Conservation (phyloP, 2,329 filamentous ascomycete species). For the Cryphonectria radicalis region DNA sequence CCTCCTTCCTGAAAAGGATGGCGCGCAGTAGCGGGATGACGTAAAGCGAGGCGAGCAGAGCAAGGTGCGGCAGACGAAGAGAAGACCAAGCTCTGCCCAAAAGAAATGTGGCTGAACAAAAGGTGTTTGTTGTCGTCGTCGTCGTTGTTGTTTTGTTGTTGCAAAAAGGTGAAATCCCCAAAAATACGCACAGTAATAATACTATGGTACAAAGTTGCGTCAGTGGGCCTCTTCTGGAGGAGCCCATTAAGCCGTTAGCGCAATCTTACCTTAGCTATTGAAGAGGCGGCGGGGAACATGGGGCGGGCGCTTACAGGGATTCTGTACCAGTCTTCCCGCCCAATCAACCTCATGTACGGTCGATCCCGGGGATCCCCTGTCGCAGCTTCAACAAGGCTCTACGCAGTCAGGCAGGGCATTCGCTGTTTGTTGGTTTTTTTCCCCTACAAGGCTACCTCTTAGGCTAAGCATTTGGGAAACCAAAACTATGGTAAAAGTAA, state of each 20-base stretch:
- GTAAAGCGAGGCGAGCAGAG: not conserved
- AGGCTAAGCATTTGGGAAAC: not conserved
- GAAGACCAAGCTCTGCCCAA: not conserved
- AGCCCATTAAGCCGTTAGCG: slow-evolving; percentile 1
- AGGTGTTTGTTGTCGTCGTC: not conserved
- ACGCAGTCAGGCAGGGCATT: not conserved
- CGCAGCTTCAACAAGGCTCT: not conserved
- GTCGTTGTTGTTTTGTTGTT: not conserved
- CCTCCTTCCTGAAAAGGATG: not conserved
- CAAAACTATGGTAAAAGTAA: no score
- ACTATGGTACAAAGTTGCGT: not conserved
- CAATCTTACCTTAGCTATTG: not conserved
- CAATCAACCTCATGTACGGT: slow-evolving; percentile 10
- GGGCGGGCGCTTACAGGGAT: slow-evolving; percentile 24
- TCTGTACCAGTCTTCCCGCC: not conserved
- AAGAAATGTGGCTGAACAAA: not conserved
- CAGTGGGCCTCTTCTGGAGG: not conserved
- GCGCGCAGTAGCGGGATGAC: not conserved
- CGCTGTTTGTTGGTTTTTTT: not conserved
- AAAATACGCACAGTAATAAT: not conserved
- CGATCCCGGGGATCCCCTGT: not conserved
- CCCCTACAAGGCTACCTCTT: not conserved
- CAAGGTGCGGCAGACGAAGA: not conserved
- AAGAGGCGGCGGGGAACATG: not conserved
- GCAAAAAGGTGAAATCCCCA: not conserved